phyloP scores from a whole-genome alignment of 805 yeast species.

The Maudiozyma barnettii region DNA sequence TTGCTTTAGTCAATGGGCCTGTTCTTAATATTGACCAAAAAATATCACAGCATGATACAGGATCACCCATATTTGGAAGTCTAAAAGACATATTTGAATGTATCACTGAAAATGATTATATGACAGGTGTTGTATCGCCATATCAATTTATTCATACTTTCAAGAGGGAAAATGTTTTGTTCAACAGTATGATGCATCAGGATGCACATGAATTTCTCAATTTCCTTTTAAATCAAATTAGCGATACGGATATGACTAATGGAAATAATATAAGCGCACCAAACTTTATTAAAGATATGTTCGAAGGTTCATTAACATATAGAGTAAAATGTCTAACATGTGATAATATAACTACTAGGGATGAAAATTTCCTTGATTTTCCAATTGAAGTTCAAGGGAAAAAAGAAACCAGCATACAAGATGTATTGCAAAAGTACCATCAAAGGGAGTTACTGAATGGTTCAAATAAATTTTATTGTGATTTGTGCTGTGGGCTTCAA shows the following conservation, averaged over 20 bases:
- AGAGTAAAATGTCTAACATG: slow-evolving; percentile 89
- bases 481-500: slow-evolving; percentile 78
- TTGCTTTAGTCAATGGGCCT: slow-evolving; percentile 76
- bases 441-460: slow-evolving; percentile 78
- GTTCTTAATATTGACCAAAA: slow-evolving; percentile 65
- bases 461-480: slow-evolving; percentile 87
- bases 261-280: slow-evolving; percentile 8
- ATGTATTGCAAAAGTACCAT: slow-evolving; percentile 38
- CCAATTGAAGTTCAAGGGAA: slow-evolving; percentile 78
- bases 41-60: slow-evolving; percentile 30
- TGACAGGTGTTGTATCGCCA: slow-evolving; percentile 82
- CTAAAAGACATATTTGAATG: slow-evolving; percentile 79
- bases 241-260: slow-evolving; percentile 32
- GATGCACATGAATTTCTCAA: slow-evolving; percentile 96
- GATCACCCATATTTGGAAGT: slow-evolving; percentile 44
- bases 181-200: slow-evolving; percentile 89
- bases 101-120: slow-evolving; percentile 58
- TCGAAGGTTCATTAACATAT: slow-evolving; percentile 78
- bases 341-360: slow-evolving; percentile 69
- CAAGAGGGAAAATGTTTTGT: slow-evolving; percentile 74
- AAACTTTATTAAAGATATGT: slow-evolving; percentile 55
- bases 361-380: slow-evolving; percentile 79
- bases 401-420: slow-evolving; percentile 61
- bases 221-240: slow-evolving; percentile 68
- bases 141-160: slow-evolving; percentile 59